Conservation (phyloP, 129 eudicot species). For the Centrapalus pauciflorus region DNA sequence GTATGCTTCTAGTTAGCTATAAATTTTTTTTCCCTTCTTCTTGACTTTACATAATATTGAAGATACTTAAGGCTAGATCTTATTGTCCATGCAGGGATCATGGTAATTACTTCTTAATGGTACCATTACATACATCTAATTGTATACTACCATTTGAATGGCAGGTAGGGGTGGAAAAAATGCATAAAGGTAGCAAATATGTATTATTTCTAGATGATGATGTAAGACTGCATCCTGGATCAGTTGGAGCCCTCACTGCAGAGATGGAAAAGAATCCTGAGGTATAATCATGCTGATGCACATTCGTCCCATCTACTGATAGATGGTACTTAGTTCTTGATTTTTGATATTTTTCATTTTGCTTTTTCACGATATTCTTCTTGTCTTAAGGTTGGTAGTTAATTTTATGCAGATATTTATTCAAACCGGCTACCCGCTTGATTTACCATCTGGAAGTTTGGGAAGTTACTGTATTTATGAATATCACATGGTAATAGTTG, state of each 20-base stretch:
- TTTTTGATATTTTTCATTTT: neutral
- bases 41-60: neutral
- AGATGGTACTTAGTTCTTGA: slow-evolving; percentile 22
- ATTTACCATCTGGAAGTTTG: slow-evolving; percentile 98
- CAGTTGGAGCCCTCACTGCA: slow-evolving; percentile 93
- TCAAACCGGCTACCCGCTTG: slow-evolving; percentile 99
- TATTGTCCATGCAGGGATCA: neutral
- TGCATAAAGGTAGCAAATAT: slow-evolving; percentile 92
- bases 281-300: slow-evolving; percentile 41
- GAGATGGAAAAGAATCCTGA: slow-evolving; percentile 97
- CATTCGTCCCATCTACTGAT: slow-evolving; percentile 20
- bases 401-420: slow-evolving; percentile 78
- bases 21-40: neutral
- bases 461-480: slow-evolving; percentile 99
- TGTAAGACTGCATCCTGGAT: slow-evolving; percentile 96
- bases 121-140: slow-evolving; percentile 1
- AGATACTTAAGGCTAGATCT: slow-evolving; percentile 9
- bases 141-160: neutral
- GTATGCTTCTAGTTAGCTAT: slow-evolving; percentile 36
- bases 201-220: slow-evolving; percentile 95
- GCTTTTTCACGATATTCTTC: neutral
- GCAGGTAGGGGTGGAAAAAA: slow-evolving; percentile 87
- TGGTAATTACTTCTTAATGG: neutral
- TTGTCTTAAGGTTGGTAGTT: neutral
- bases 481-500: slow-evolving; percentile 83